Evolutionary conservation across 441 rosid genomes (phyloP).

Genomic region (Geranium incanum): DNA sequence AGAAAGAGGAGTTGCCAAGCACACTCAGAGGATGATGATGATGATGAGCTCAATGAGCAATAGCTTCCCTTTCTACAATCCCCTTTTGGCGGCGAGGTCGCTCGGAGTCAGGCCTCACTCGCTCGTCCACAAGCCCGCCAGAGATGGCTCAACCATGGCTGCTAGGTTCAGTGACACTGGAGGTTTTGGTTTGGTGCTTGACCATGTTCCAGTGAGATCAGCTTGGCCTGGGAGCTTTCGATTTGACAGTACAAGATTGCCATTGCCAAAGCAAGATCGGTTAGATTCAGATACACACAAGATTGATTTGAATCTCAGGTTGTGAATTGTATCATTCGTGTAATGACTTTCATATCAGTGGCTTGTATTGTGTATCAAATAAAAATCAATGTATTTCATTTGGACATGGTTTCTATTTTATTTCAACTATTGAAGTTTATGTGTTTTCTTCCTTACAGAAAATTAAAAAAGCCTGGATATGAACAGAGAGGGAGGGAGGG

Average conservation of each 20-base stretch:
- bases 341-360: background rate
- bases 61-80: no score
- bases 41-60: no score
- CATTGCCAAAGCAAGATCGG: slow-evolving; percentile 15
- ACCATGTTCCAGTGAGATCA: slow-evolving; percentile 21
- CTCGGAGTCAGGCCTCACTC: slow-evolving; percentile 41
- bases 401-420: no score
- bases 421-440: no score
- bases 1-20: slow-evolving; percentile 42
- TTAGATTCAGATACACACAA: slow-evolving; percentile 22
- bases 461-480: no score
- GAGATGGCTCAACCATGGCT: slow-evolving; percentile 21
- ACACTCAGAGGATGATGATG: slow-evolving; percentile 34
- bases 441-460: no score
- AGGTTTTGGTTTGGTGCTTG: slow-evolving; percentile 23
- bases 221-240: slow-evolving; percentile 46
- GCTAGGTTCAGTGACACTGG: slow-evolving; percentile 25
- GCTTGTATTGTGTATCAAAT: background rate
- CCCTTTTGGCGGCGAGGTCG: slow-evolving; percentile 20
- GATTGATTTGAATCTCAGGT: slow-evolving; percentile 36
- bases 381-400: no score
- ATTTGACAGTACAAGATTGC: slow-evolving; percentile 10
- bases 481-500: no score
- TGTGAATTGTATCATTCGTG: slow-evolving; percentile 16
- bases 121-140: slow-evolving; percentile 29